phyloP scores from a whole-genome alignment of 805 yeast genomes.

The Zygosaccharomyces pseudorouxii region DNA sequence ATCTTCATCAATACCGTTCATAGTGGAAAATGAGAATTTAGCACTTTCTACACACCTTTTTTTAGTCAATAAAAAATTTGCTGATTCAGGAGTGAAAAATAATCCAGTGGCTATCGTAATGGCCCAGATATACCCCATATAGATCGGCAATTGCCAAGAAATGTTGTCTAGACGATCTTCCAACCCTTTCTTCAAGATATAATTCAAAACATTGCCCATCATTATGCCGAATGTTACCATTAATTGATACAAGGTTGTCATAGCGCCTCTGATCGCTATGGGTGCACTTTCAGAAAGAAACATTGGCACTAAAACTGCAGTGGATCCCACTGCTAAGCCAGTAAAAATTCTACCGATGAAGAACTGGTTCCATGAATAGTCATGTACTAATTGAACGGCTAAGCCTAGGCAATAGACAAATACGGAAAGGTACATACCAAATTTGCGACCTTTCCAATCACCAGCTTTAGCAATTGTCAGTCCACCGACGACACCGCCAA shows the following conservation, averaged over 20 bases:
- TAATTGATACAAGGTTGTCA: slow-evolving; percentile 60
- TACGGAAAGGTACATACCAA: slow-evolving; percentile 52
- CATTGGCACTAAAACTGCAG: slow-evolving; percentile 70
- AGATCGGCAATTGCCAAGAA: slow-evolving; percentile 67
- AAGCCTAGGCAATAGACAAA: slow-evolving; percentile 55
- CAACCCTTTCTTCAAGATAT: slow-evolving; percentile 42
- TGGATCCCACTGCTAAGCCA: slow-evolving; percentile 71
- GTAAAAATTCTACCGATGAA: slow-evolving; percentile 61
- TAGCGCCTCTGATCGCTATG: slow-evolving; percentile 58
- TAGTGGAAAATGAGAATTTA: slow-evolving; percentile 46
- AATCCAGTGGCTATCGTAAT: slow-evolving; percentile 54
- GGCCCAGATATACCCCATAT: slow-evolving; percentile 41
- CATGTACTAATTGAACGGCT: slow-evolving; percentile 52
- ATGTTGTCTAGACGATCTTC: slow-evolving; percentile 38
- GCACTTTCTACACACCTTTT: slow-evolving; percentile 49
- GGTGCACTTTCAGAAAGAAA: slow-evolving; percentile 67
- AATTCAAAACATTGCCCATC: slow-evolving; percentile 59
- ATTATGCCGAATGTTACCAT: slow-evolving; percentile 62
- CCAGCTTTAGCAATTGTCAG: slow-evolving; percentile 53
- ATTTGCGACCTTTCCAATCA: slow-evolving; percentile 58
- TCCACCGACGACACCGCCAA: slow-evolving; percentile 72
- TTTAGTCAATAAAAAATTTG: slow-evolving; percentile 52
- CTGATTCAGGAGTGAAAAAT: slow-evolving; percentile 62
- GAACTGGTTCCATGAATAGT: slow-evolving; percentile 54
- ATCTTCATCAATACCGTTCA: slow-evolving; percentile 46